Base-by-base conservation (phyloP, 257 asterid genomes). In the Henckelia pumila region DNA sequence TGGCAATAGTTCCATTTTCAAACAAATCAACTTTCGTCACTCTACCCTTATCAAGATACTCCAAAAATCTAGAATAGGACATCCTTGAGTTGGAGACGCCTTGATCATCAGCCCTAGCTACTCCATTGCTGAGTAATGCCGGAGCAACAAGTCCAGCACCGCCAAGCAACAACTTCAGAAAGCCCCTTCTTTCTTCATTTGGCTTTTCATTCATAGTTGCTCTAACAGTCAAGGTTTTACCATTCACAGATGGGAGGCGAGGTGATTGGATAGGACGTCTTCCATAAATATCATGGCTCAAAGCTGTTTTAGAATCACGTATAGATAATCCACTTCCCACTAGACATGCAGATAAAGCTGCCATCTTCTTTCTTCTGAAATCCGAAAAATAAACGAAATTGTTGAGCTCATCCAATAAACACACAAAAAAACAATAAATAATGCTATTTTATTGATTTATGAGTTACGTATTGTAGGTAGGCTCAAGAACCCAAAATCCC, bases 1-100 rank as follows among this genome's bases (percentile, higher is more conserved):
- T 80, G 64, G 98, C 98, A 74, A 91, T 88, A 61, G 97, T 94
- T 44, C 96, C 97, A 21, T 91, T 94, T 79, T 94, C 99, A 53
- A 55, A 94, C 63, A 94, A 71, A 77, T 94, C 99, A 14, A 94
- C 99, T 66, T 84, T 91, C 32, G 69, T 73, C 62, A 91, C 99
- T 68, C 96, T 80, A 56, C 80, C 99, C 82, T 94, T 89, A 69
- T 94, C 98, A 32, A 94, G 81, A 74, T 94, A 94, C 85, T 94
- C 99, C 84, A 94, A 72, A 60, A 94, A 94, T 79, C 99, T 87
- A 16, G 96, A 94, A 77, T 94, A 94, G 32, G 99, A 94, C 98
- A 94, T 91, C 72, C 96, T 83, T 40, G 96, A 91, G 76, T 87
- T 94, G 28, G 99, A 91, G 65, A 87, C 96, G 57, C 77, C 93